Conservation (phyloP, 108 stramenopile genomes). For the Cylindrotheca closterium region DNA sequence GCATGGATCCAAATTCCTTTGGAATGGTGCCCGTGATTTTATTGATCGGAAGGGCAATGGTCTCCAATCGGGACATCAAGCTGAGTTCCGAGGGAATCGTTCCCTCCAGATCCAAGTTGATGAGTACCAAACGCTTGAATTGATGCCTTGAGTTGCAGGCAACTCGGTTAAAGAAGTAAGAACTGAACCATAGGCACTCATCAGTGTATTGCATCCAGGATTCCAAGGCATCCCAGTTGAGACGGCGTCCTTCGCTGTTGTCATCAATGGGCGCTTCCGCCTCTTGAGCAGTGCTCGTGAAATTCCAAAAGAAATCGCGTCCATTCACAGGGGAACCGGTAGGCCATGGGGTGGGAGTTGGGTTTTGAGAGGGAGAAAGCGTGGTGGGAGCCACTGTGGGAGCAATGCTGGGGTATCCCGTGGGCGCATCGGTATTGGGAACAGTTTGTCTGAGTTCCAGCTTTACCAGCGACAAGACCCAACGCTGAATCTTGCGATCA, state of each 20-base stretch:
- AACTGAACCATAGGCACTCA: not conserved
- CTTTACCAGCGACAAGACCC: constrained; percentile 16
- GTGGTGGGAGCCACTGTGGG: not conserved
- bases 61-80: constrained; percentile 16
- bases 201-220: not conserved
- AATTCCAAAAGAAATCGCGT: too few species aligned
- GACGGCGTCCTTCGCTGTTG: not conserved
- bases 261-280: not conserved
- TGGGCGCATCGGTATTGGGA: not conserved
- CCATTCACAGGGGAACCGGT: too few species aligned
- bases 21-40: constrained; percentile 2
- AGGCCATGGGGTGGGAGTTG: not conserved
- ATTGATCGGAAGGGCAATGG: not conserved
- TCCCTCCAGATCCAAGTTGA: constrained; percentile 25
- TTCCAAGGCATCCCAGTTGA: not conserved
- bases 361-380: not conserved
- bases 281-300: too few species aligned
- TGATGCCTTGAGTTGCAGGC: not conserved
- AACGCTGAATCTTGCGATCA: constrained; percentile 28
- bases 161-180: not conserved
- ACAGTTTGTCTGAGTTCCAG: not conserved
- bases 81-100: constrained; percentile 31
- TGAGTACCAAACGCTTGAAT: not conserved
- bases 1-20: constrained; percentile 5
- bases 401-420: not conserved